Base-by-base conservation (phyloP, 768 basidiomycete genomes). In the Candolleomyces aberdarensis region DNA sequence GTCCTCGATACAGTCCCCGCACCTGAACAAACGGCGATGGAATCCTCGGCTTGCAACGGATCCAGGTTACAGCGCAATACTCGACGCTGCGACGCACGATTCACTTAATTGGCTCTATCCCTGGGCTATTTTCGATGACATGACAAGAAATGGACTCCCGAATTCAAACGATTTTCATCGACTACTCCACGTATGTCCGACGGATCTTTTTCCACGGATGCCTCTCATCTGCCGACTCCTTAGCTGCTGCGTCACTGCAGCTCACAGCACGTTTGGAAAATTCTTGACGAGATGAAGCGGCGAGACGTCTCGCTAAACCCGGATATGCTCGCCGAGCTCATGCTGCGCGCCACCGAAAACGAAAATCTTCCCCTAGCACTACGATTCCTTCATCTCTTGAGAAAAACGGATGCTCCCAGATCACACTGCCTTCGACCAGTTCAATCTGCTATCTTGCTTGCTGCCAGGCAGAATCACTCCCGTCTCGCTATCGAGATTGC, bases 401-500 rank as follows among this genome's bases (percentile, higher is more conserved):
- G 80, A 55, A 60, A 56, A 13, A 85, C 87, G 0, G 78, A 78
- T 11, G 11, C 11, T 19, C 56, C 13, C 26, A 19, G 11, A 14
- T 29, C 47, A 13, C 13, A 4, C 13, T 29, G 43, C 15, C 69
- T 85, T 13, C 68, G 71, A 9, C 78, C 83, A 4, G 79, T 80
- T 0, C 81, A 86, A 62, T 74, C 70, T 10, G 71, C 91, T 48
- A 78, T 93, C 53, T 66, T 69, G 9, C 68, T 85, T 29, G 85
- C 86, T 3, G 82, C 88, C 5, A 68, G 79, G 0, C 71, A 76
- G 52, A 83, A 84, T 20, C 75, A 81, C 59, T 80, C 91, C 0
- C 80, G 85, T 54, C 78, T 95, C 26, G 92, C 92, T 3, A 71
- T 92, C 51, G 92, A 94, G 57, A 68, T 95, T 14, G 85, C 87